These are phyloP conservation scores for Apophysomyces ossiformis DNA, from an alignment of 371 early-diverging fungal species.

Conservation along the genomic window DNA sequence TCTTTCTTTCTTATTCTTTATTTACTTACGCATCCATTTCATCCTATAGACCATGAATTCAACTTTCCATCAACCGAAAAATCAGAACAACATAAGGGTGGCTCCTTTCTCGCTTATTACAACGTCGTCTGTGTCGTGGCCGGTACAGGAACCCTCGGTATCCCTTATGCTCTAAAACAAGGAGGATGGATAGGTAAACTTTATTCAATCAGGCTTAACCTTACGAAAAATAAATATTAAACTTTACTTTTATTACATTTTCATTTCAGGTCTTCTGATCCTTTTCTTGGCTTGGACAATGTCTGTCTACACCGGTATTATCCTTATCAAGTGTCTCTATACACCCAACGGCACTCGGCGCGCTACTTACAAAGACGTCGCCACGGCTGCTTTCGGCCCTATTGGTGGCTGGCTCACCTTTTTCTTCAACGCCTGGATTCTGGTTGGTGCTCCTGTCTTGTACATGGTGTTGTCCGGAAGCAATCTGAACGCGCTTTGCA, in stretches of 20 bases:
- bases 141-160: slow-evolving; percentile 85
- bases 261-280: slow-evolving; percentile 59
- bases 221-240: neutral
- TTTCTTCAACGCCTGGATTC: slow-evolving; percentile 64
- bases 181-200: slow-evolving; percentile 79
- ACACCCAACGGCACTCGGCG: slow-evolving; percentile 39
- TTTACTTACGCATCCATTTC: neutral
- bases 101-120: slow-evolving; percentile 53
- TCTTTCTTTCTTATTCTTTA: too few relatives aligned
- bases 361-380: slow-evolving; percentile 47
- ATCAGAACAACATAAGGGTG: slow-evolving; percentile 34
- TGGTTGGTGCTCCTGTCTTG: slow-evolving; percentile 57
- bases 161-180: slow-evolving; percentile 79
- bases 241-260: neutral
- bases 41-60: neutral
- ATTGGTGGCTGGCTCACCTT: slow-evolving; percentile 49
- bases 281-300: slow-evolving; percentile 76
- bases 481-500: slow-evolving; percentile 49
- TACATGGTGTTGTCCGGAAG: slow-evolving; percentile 61
- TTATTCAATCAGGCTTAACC: too few relatives aligned
- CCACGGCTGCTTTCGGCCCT: slow-evolving; percentile 41
- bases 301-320: slow-evolving; percentile 57
- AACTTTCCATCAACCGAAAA: neutral
- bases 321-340: slow-evolving; percentile 41
- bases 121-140: slow-evolving; percentile 83